Percentiles rank a stretch among this genome's conserved stretches.
phyloP scores from a whole-genome alignment of 2,329 filamentous ascomycete genomes.

The Talaromyces amestolkiae region DNA sequence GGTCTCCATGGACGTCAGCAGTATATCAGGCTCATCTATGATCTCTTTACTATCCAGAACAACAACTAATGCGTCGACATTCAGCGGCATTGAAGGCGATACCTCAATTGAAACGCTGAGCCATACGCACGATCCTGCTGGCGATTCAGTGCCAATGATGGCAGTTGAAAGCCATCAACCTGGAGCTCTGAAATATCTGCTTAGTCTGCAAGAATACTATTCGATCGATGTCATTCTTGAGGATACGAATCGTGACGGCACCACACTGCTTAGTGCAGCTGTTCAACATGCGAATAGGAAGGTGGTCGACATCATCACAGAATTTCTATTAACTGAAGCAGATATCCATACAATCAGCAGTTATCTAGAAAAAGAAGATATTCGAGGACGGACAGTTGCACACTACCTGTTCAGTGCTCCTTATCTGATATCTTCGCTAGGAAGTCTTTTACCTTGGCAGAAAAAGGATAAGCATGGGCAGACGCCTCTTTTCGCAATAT shows the following conservation, averaged over 20 bases:
- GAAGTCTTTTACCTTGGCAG: conserved; percentile 77
- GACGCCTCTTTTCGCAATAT: conserved; percentile 94
- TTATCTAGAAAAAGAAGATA: conserved; percentile 76
- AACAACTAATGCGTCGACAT: conserved; percentile 71
- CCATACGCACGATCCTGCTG: conserved; percentile 59
- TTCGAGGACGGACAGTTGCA: conserved; percentile 81
- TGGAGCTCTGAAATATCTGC: conserved; percentile 72
- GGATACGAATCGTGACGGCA: conserved; percentile 86
- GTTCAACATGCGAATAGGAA: conserved; percentile 77
- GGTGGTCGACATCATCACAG: conserved; percentile 71
- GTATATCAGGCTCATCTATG: conserved; percentile 81
- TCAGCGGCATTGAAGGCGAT: conserved; percentile 76
- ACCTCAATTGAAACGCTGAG: conserved; percentile 69
- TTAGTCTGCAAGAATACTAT: conserved; percentile 75
- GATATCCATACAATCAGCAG: conserved; percentile 57
- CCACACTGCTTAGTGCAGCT: conserved; percentile 83
- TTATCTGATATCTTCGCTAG: conserved; percentile 72
- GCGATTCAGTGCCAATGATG: conserved; percentile 88
- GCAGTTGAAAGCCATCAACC: conserved; percentile 70
- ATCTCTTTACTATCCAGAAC: conserved; percentile 79
- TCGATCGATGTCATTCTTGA: conserved; percentile 68
- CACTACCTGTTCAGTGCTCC: conserved; percentile 96
- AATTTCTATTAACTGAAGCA: conserved; percentile 62
- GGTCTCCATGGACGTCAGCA: conserved; percentile 86
- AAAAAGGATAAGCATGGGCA: conserved; percentile 94